Conservation (phyloP, 441 rosid species). For the Lepidium campestre region DNA sequence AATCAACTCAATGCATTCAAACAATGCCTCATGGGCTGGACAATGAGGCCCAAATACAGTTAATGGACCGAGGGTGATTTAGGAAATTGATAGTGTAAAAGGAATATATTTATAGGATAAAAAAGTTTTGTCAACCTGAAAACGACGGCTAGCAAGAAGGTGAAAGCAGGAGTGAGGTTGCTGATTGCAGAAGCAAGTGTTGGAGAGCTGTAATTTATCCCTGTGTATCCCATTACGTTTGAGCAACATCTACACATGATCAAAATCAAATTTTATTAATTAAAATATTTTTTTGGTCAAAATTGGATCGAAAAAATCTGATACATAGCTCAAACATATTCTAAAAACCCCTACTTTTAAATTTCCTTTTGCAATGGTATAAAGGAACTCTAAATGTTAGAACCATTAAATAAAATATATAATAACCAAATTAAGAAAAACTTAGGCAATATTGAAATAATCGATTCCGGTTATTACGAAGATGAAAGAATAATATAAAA, state of each 20-base stretch:
- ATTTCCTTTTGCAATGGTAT: too few species aligned
- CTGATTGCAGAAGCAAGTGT: constrained; percentile 68
- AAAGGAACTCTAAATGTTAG: too few species aligned
- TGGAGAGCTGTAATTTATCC: constrained; percentile 53
- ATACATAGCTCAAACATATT: too few species aligned
- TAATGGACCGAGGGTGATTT: constrained; percentile 3
- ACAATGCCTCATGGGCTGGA: neutral
- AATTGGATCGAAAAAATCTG: too few species aligned
- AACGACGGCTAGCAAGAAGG: constrained; percentile 55
- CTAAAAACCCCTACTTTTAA: too few species aligned
- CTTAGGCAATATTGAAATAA: too few species aligned
- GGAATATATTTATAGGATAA: constrained; percentile 1
- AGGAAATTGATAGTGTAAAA: constrained; percentile 5
- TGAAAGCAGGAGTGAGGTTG: constrained; percentile 61
- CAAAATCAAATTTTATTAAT: neutral
- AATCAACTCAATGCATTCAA: neutral
- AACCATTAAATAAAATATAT: neutral
- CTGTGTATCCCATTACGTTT: constrained; percentile 49
- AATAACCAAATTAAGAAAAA: too few species aligned
- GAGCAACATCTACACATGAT: constrained; percentile 37
- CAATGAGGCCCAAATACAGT: neutral
- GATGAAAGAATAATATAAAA: neutral
- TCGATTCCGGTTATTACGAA: neutral
- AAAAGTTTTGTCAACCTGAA: constrained; percentile 35
- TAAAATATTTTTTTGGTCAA: neutral